phyloP scores from a whole-genome alignment of 169 alveolate genomes.

The Plasmodium malariae region DNA sequence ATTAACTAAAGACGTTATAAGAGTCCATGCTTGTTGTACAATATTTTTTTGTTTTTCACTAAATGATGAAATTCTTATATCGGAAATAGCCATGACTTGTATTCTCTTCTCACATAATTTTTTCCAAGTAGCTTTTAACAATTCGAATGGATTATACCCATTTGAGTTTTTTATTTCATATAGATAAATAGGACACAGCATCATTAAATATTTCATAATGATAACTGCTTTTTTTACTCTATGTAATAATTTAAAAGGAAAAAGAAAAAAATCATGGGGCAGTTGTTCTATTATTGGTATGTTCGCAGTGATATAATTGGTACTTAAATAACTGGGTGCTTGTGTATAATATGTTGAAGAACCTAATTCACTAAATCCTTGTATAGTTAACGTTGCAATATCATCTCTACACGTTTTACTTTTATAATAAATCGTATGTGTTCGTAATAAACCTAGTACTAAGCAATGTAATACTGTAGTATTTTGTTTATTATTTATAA shows the following conservation, averaged over 20 bases:
- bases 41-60: slow-evolving; percentile 38
- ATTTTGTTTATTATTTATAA: slow-evolving; percentile 41
- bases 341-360: slow-evolving; percentile 22
- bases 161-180: slow-evolving; percentile 32
- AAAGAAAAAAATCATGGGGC: slow-evolving; percentile 27
- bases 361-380: slow-evolving; percentile 14
- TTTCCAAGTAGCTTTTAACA: slow-evolving; percentile 44
- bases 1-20: slow-evolving; percentile 38
- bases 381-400: not conserved
- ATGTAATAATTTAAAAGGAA: slow-evolving; percentile 58
- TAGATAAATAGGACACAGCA: slow-evolving; percentile 32
- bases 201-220: slow-evolving; percentile 23
- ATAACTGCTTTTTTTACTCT: slow-evolving; percentile 56
- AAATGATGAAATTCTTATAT: slow-evolving; percentile 35
- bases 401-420: slow-evolving; percentile 7
- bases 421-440: slow-evolving; percentile 34
- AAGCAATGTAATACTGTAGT: slow-evolving; percentile 48
- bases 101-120: slow-evolving; percentile 38
- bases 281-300: slow-evolving; percentile 37
- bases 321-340: slow-evolving; percentile 12
- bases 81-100: slow-evolving; percentile 10
- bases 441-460: slow-evolving; percentile 42
- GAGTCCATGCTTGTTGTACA: slow-evolving; percentile 55
- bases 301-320: not conserved
- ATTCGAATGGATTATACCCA: slow-evolving; percentile 51